Conservation (phyloP, 2,329 filamentous ascomycete species). For the Byssochlamys sp. region DNA sequence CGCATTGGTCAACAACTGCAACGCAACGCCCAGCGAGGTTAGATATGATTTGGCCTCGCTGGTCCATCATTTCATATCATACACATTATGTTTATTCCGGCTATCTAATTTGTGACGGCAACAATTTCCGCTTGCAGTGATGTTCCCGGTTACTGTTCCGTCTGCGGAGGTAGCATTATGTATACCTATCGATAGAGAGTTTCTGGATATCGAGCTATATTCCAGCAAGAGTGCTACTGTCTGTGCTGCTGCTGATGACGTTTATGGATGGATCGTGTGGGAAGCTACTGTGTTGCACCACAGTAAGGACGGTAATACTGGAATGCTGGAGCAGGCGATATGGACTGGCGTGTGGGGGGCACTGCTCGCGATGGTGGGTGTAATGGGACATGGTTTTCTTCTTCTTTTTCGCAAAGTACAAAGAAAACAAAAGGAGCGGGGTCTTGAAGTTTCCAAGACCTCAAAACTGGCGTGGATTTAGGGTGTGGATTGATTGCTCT, state of each 20-base stretch:
- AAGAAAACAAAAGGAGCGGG: slow-evolving; percentile 1
- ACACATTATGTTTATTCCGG: background rate
- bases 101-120: background rate
- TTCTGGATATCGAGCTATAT: slow-evolving; percentile 10
- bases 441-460: background rate
- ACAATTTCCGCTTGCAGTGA: background rate
- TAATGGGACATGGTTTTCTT: background rate
- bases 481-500: slow-evolving; percentile 3
- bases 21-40: slow-evolving; percentile 16
- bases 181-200: slow-evolving; percentile 15
- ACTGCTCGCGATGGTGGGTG: background rate
- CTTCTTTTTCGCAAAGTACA: background rate
- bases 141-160: background rate
- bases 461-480: slow-evolving; percentile 2
- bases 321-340: background rate
- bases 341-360: background rate
- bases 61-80: background rate
- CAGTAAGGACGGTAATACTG: background rate
- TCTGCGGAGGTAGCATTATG: slow-evolving; percentile 1
- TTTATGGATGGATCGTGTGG: slow-evolving; percentile 5
- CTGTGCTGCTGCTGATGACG: background rate
- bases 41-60: slow-evolving; percentile 1
- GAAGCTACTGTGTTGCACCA: background rate
- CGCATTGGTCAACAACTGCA: slow-evolving; percentile 44
- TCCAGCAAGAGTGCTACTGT: background rate